Percentiles rank a stretch among this genome's conserved stretches.
Conservation (phyloP, 345 rosid species). For the Acer campestre region DNA sequence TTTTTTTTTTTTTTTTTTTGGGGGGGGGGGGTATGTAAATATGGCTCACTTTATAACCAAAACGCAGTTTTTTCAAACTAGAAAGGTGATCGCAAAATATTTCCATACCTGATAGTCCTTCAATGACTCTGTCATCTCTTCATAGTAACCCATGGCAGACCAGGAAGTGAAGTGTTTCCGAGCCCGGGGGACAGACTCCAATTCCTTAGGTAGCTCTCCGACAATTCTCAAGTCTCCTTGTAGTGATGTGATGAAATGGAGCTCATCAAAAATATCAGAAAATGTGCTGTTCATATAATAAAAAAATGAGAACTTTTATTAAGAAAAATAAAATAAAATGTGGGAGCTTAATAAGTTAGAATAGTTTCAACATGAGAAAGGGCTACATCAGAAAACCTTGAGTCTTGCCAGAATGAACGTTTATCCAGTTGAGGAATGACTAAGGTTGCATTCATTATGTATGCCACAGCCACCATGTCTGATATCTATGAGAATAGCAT, state of each 20-base stretch:
- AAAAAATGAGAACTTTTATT: conserved; percentile 26
- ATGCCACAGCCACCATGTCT: conserved; percentile 93
- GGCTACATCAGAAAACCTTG: conserved; percentile 52
- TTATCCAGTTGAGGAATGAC: conserved; percentile 88
- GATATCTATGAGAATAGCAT: conserved; percentile 56
- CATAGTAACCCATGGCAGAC: conserved; percentile 77
- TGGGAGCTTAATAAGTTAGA: neutral
- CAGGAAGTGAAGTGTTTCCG: conserved; percentile 91
- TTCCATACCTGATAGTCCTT: conserved; percentile 57
- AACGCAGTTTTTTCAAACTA: neutral
- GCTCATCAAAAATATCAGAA: conserved; percentile 81
- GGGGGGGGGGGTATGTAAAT: too few relatives aligned
- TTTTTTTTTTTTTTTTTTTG: too few relatives aligned
- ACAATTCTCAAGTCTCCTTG: conserved; percentile 69
- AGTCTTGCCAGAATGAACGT: conserved; percentile 91
- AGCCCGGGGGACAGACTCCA: conserved; percentile 74
- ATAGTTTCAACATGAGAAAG: neutral
- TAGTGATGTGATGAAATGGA: conserved; percentile 64
- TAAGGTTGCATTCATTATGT: conserved; percentile 87
- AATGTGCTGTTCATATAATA: conserved; percentile 53
- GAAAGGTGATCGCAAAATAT: neutral
- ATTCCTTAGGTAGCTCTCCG: conserved; percentile 69
- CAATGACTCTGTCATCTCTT: conserved; percentile 78
- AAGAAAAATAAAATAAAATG: neutral
- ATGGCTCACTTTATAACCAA: neutral